Conservation (phyloP, 2,329 filamentous ascomycete species). For the Monosporascus ibericus region DNA sequence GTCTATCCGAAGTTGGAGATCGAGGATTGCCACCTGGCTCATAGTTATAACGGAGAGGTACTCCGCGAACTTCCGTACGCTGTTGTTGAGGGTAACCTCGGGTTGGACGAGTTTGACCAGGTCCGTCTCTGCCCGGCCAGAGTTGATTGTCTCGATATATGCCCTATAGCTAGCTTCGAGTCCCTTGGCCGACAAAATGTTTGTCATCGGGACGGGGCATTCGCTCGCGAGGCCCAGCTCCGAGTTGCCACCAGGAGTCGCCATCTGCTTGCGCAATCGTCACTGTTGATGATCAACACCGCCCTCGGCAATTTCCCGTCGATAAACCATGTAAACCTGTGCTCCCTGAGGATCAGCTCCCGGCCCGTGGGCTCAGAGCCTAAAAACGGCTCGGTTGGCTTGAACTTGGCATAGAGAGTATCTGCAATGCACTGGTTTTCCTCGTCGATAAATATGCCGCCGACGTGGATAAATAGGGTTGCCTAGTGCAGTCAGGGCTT, state of each 20-base stretch:
- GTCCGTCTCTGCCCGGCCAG: constrained; percentile 3
- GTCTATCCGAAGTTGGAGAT: constrained; percentile 9
- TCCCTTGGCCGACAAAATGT: constrained; percentile 2
- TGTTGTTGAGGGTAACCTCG: constrained; percentile 8
- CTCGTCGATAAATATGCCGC: constrained; percentile 10
- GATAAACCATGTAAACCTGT: constrained; percentile 10
- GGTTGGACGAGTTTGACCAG: constrained; percentile 8
- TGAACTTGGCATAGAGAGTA: constrained; percentile 9
- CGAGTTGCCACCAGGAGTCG: constrained; percentile 3
- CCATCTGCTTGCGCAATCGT: constrained; percentile 12
- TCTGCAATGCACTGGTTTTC: constrained; percentile 6
- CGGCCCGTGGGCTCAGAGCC: constrained; percentile 8
- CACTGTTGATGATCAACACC: constrained; percentile 8
- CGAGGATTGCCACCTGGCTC: constrained; percentile 4
- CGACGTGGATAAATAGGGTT: constrained; percentile 6
- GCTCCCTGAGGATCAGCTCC: constrained; percentile 8
- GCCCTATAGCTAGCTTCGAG: constrained; percentile 6
- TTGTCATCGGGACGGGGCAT: constrained; percentile 1
- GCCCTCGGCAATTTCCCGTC: constrained; percentile 10
- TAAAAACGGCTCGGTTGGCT: constrained; percentile 6
- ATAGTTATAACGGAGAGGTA: neutral
- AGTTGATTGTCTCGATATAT: constrained; percentile 9
- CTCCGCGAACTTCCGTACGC: neutral
- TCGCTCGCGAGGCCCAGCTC: constrained; percentile 8
- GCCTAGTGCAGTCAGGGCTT: constrained; percentile 7